These are phyloP conservation scores for Xylaria cubensis DNA, from an alignment of 495 filamentous ascomycete genomes.

Conservation along the genomic window DNA sequence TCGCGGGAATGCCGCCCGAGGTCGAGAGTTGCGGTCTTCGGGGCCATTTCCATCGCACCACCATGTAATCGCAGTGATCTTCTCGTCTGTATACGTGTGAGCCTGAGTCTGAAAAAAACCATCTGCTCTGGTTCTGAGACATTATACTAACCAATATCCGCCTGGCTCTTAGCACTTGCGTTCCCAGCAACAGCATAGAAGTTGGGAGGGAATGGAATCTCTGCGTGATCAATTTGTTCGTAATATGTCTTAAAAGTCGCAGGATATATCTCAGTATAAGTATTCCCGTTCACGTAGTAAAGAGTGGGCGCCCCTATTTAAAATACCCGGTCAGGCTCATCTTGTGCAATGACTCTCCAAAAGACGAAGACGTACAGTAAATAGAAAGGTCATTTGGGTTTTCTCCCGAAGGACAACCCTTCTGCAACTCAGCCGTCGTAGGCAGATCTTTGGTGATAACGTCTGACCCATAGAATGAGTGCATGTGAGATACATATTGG, in stretches of 20 bases:
- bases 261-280: constrained; percentile 49
- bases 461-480: constrained; percentile 48
- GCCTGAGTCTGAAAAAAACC: neutral
- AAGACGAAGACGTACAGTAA: constrained; percentile 37
- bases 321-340: constrained; percentile 1
- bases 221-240: constrained; percentile 84
- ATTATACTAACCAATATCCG: constrained; percentile 27
- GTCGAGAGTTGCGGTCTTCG: constrained; percentile 42
- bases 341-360: neutral
- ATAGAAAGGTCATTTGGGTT: constrained; percentile 47
- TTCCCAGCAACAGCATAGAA: constrained; percentile 46
- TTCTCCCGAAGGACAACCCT: constrained; percentile 46
- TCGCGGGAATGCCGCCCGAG: constrained; percentile 42
- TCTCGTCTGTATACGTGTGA: constrained; percentile 35
- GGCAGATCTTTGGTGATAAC: constrained; percentile 43
- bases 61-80: constrained; percentile 44
- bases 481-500: constrained; percentile 47
- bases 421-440: constrained; percentile 43
- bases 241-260: constrained; percentile 51
- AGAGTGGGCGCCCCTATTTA: constrained; percentile 44
- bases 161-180: constrained; percentile 40
- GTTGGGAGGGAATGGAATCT: constrained; percentile 74
- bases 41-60: constrained; percentile 48
- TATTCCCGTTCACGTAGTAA: constrained; percentile 47
- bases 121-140: neutral